Evolutionary conservation across 2,329 filamentous ascomycete genomes (phyloP).

Genomic region (Aureobasidium leucospermi): DNA sequence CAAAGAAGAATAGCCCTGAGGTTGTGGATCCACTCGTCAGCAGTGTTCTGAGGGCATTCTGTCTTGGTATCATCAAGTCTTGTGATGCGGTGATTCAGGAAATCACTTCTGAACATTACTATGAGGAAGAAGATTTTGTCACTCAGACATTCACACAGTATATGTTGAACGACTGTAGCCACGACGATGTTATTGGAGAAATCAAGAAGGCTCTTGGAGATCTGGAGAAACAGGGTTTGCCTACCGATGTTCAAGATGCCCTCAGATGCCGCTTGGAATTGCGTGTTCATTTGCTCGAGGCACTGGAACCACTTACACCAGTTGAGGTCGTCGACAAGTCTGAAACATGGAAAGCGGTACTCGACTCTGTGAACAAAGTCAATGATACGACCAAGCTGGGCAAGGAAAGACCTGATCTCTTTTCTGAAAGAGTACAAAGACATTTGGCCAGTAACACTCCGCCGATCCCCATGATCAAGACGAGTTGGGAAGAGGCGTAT

Average conservation of each 20-base stretch:
- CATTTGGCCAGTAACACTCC: constrained; percentile 89
- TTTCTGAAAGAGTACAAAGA: constrained; percentile 86
- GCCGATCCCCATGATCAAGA: constrained; percentile 77
- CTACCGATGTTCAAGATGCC: constrained; percentile 18
- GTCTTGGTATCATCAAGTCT: constrained; percentile 72
- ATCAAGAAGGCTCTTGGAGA: constrained; percentile 50
- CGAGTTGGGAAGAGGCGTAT: constrained; percentile 65
- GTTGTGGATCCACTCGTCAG: constrained; percentile 41
- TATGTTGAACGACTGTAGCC: constrained; percentile 59
- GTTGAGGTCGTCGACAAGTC: constrained; percentile 7
- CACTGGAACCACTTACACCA: constrained; percentile 2
- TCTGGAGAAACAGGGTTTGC: constrained; percentile 27
- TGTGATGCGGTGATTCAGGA: constrained; percentile 71
- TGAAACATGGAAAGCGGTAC: constrained; percentile 15
- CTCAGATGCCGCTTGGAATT: constrained; percentile 52
- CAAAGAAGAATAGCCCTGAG: not conserved
- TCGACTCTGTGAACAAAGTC: constrained; percentile 21
- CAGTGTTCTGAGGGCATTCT: constrained; percentile 73
- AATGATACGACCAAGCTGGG: constrained; percentile 39
- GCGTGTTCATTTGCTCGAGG: constrained; percentile 38
- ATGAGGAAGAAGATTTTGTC: constrained; percentile 97
- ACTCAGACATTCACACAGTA: constrained; percentile 81
- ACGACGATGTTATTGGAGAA: constrained; percentile 47
- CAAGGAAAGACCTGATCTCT: constrained; percentile 64
- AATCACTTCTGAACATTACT: constrained; percentile 78